These are phyloP conservation scores for Zymoseptoria tritici DNA, from an alignment of 2,329 filamentous ascomycete genomes.

Conservation along the genomic window DNA sequence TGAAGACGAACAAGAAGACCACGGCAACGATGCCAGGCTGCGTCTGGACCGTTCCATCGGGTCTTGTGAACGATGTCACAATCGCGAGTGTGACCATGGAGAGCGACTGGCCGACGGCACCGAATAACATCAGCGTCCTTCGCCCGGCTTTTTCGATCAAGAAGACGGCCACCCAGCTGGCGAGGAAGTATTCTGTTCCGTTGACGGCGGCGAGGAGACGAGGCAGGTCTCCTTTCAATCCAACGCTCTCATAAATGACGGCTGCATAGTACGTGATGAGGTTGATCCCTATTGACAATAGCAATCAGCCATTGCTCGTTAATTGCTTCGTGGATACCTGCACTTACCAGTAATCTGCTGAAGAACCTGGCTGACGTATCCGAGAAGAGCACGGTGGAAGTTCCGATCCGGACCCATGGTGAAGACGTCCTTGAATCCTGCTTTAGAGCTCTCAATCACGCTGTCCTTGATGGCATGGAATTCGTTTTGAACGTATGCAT, in stretches of 20 bases:
- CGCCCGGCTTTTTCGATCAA: constrained; percentile 47
- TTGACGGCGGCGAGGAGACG: constrained; percentile 48
- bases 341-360: constrained; percentile 36
- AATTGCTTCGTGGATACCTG: constrained; percentile 15
- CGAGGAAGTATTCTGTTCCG: constrained; percentile 47
- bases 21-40: constrained; percentile 32
- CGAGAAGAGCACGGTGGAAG: constrained; percentile 38
- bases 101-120: constrained; percentile 36
- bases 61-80: constrained; percentile 10
- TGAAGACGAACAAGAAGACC: constrained; percentile 32
- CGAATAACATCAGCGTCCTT: constrained; percentile 64
- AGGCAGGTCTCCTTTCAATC: constrained; percentile 41
- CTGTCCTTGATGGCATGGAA: constrained; percentile 30
- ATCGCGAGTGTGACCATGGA: constrained; percentile 28
- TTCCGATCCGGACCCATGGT: constrained; percentile 36
- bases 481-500: constrained; percentile 19
- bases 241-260: constrained; percentile 47
- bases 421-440: constrained; percentile 25
- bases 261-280: constrained; percentile 34
- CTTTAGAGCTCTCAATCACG: constrained; percentile 29
- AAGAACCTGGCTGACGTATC: constrained; percentile 40
- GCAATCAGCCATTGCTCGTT: not conserved
- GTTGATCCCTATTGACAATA: constrained; percentile 1
- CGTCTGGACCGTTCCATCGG: constrained; percentile 2
- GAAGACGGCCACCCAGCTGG: constrained; percentile 43